These are phyloP conservation scores for Cardamine occulta DNA, from an alignment of 345 rosid genomes.

Conservation along the genomic window DNA sequence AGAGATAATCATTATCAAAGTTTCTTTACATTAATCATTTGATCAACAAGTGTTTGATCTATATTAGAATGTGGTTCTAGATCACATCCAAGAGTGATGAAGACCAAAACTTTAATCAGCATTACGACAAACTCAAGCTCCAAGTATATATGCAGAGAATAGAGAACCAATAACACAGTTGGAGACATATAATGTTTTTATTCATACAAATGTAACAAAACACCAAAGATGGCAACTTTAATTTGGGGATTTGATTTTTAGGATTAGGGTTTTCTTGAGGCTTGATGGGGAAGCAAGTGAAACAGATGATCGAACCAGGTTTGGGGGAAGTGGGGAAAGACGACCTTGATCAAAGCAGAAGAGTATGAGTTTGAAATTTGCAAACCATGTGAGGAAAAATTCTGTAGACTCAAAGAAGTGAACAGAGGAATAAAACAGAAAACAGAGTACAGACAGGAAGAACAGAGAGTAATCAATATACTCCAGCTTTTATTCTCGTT, in stretches of 20 bases:
- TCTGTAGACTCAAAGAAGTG: conserved; percentile 35
- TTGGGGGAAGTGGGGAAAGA: conserved; percentile 31
- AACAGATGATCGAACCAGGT: conserved; percentile 41
- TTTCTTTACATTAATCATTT: too few species aligned
- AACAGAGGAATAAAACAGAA: conserved; percentile 50
- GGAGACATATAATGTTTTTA: conserved; percentile 10
- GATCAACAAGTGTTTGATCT: too few species aligned
- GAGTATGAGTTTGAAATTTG: conserved; percentile 54
- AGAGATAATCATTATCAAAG: too few species aligned
- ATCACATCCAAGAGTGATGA: conserved; percentile 24
- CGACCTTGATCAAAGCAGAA: conserved; percentile 50
- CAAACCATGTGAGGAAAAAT: conserved; percentile 57
- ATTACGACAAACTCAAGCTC: conserved; percentile 36
- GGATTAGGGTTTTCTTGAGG: conserved; percentile 39
- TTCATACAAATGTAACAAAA: not conserved
- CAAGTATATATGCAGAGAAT: too few species aligned
- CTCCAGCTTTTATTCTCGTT: not conserved
- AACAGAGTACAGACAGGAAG: conserved; percentile 49
- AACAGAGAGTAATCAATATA: conserved; percentile 35
- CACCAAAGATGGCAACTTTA: conserved; percentile 34
- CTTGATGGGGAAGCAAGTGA: conserved; percentile 54
- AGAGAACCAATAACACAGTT: not conserved
- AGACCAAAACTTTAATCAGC: not conserved
- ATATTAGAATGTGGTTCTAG: conserved; percentile 40
- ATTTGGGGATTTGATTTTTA: conserved; percentile 11